These are phyloP conservation scores for Phytophthora citrophthora DNA, from an alignment of 352 stramenopile species.

Conservation along the genomic window DNA sequence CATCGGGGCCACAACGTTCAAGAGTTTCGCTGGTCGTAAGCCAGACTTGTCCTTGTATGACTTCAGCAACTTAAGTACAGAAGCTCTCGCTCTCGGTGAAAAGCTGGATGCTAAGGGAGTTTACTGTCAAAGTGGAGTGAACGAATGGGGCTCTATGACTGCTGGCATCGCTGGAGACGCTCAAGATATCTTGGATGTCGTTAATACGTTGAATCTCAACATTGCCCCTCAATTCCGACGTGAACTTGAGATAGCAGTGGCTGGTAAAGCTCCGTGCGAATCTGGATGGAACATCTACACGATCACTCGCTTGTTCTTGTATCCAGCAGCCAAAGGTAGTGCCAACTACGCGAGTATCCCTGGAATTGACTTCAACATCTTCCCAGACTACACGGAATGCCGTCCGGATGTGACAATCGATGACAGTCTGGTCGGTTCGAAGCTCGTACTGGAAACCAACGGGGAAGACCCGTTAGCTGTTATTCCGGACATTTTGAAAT, in stretches of 20 bases:
- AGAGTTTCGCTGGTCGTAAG: constrained; percentile 24
- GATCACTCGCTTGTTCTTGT: constrained; percentile 27
- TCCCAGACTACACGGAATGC: constrained; percentile 40
- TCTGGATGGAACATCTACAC: constrained; percentile 32
- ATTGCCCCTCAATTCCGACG: constrained; percentile 26
- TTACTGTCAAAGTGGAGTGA: constrained; percentile 34
- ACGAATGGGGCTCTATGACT: constrained; percentile 35
- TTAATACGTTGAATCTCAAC: constrained; percentile 23
- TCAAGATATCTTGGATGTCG: constrained; percentile 28
- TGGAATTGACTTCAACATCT: constrained; percentile 36
- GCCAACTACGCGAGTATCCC: constrained; percentile 34
- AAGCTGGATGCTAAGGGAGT: constrained; percentile 23
- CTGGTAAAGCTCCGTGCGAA: constrained; percentile 20
- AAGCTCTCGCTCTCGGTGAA: constrained; percentile 18
- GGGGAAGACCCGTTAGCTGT: constrained; percentile 22
- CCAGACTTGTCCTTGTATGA: constrained; percentile 32
- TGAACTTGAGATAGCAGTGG: constrained; percentile 27
- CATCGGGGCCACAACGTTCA: constrained; percentile 29
- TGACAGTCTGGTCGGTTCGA: constrained; percentile 19
- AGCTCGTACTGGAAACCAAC: constrained; percentile 24
- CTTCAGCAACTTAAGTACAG: constrained; percentile 20
- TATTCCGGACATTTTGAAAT: constrained; percentile 22
- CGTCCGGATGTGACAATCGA: constrained; percentile 20
- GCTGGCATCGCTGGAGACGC: constrained; percentile 23
- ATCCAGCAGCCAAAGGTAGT: constrained; percentile 26